A percentile compares a stretch with the other conserved stretches of the same genome.
Evolutionary conservation across 257 asterid species (phyloP).

Genomic region (Gentiana dahurica): DNA sequence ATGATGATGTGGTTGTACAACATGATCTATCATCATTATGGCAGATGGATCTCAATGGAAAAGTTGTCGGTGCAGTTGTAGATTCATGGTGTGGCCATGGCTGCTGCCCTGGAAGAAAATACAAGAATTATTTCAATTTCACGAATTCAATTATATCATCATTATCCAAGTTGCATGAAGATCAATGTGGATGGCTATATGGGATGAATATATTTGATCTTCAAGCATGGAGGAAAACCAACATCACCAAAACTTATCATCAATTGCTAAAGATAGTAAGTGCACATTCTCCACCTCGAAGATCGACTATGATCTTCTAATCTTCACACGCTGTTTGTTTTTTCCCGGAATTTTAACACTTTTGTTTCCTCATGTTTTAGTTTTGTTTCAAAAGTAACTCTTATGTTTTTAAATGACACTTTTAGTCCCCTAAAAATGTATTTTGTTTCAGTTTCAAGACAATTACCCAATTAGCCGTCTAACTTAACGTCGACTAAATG

Average conservation of each 20-base stretch:
- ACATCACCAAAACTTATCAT: slow-evolving; percentile 60
- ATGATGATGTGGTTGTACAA: slow-evolving; percentile 76
- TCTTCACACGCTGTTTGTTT: no score
- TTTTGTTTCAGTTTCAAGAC: no score
- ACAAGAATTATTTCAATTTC: slow-evolving; percentile 61
- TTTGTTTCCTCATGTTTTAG: no score
- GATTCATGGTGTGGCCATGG: slow-evolving; percentile 51
- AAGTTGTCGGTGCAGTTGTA: slow-evolving; percentile 79
- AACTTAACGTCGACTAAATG: no score
- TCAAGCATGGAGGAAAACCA: slow-evolving; percentile 61
- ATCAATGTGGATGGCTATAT: slow-evolving; percentile 64
- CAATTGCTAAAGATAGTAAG: slow-evolving; percentile 86
- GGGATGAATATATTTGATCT: slow-evolving; percentile 77
- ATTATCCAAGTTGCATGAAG: slow-evolving; percentile 19
- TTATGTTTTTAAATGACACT: no score
- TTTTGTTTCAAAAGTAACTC: no score
- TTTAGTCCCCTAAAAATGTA: no score
- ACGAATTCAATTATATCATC: slow-evolving; percentile 48
- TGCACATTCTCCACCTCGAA: neutral
- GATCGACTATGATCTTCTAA: no score
- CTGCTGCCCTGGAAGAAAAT: slow-evolving; percentile 66
- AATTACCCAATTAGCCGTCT: no score
- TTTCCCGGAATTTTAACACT: no score
- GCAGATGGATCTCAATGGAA: slow-evolving; percentile 70
- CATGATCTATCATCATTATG: slow-evolving; percentile 71